These are phyloP conservation scores for Cucurbita moschata DNA, from an alignment of 306 rosid genomes.

Conservation along the genomic window DNA sequence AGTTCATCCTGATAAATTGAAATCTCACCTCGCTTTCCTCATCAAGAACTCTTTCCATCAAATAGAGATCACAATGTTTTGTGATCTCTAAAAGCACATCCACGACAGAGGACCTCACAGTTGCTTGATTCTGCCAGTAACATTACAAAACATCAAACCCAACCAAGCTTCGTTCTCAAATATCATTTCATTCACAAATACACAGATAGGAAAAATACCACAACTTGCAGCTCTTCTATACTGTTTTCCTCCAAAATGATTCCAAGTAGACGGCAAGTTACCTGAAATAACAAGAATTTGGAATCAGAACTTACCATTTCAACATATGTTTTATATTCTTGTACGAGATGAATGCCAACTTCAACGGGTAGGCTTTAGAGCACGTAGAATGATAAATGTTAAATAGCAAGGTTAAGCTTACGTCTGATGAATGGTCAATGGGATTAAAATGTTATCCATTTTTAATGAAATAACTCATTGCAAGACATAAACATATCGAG, in stretches of 20 bases:
- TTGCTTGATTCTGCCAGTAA: slow-evolving; percentile 58
- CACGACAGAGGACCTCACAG: slow-evolving; percentile 70
- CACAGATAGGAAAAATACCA: slow-evolving; percentile 11
- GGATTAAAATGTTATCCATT: background rate
- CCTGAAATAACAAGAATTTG: slow-evolving; percentile 25
- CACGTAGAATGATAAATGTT: background rate
- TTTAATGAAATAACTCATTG: background rate
- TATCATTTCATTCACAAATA: background rate
- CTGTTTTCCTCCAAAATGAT: slow-evolving; percentile 71
- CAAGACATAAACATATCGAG: background rate
- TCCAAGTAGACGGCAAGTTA: slow-evolving; percentile 81
- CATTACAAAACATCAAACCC: slow-evolving; percentile 14
- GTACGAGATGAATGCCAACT: background rate
- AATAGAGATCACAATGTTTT: slow-evolving; percentile 76
- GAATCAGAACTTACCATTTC: background rate
- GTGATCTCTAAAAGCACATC: slow-evolving; percentile 80
- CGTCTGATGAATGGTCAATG: background rate
- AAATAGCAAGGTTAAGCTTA: background rate
- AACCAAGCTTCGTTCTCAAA: slow-evolving; percentile 8
- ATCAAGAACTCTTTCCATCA: slow-evolving; percentile 87
- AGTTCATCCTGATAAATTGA: background rate
- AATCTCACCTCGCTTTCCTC: slow-evolving; percentile 76
- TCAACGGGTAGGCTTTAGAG: background rate
- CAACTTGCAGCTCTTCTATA: slow-evolving; percentile 89
- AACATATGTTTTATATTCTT: background rate